A percentile compares a stretch with the other conserved stretches of the same genome.
These are phyloP conservation scores for Clausena lansium DNA, from an alignment of 345 rosid species.

Conservation along the genomic window DNA sequence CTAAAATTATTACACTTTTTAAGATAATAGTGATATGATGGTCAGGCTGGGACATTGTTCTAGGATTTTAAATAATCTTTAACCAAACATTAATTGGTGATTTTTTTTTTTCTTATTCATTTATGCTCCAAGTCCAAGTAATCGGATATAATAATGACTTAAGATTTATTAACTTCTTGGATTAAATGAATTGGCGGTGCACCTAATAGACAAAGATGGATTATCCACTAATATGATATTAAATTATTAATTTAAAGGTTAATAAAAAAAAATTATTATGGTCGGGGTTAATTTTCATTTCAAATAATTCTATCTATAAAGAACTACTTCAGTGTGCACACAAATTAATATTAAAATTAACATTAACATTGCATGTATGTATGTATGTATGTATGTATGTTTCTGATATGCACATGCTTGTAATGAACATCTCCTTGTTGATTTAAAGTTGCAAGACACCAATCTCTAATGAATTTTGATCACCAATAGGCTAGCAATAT, in stretches of 20 bases:
- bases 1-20: not conserved
- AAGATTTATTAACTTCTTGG: no score
- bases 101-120: no score
- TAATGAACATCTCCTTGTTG: not conserved
- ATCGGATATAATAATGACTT: no score
- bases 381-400: no score
- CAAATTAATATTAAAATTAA: no score
- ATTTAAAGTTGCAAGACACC: no score
- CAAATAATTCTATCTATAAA: not conserved
- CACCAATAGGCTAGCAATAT: conserved; percentile 2
- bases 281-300: not conserved
- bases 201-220: not conserved
- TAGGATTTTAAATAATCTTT: no score
- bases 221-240: not conserved
- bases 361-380: no score
- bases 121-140: no score
- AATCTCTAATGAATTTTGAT: not conserved
- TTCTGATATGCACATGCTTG: not conserved
- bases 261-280: not conserved
- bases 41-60: not conserved
- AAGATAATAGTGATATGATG: not conserved
- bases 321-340: not conserved
- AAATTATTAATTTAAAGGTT: not conserved
- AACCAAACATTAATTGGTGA: no score
- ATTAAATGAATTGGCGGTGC: not conserved